Base-by-base conservation (phyloP, 345 rosid genomes). In the Luvunga scandens region DNA sequence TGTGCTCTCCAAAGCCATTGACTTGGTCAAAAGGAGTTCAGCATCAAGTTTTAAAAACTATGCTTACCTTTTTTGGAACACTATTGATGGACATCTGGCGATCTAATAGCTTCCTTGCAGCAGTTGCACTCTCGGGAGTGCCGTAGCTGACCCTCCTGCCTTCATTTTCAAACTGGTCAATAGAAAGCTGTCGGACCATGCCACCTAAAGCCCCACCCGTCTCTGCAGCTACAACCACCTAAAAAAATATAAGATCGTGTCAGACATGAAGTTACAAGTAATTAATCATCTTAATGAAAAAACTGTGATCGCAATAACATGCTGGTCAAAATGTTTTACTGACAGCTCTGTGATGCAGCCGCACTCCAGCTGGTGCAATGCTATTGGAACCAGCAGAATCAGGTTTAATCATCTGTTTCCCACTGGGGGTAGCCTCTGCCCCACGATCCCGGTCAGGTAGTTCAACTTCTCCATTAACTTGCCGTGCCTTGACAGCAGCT, bases 221-320 rank as follows among this genome's bases (percentile, higher is more conserved):
- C 87, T 96, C 98, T 79, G 98, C 94, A 77, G 99, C 97, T 77
- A 96, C 91, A 83, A 96, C 98, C 67, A 96, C 99, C 99, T 96
- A 83, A 75, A 38, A 84, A 42, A 25, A 71, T 76, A 81, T 28
- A 71, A 65, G 69, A 62, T 42, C 59, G 73, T 30, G 75, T 73
- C 74, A 75, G 48, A 66, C 63, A 65, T 7, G 60, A 73, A 36
- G 8, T 42, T n/a, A 36, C 63, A 18, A 34, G 65, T 21, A 76
- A 63, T 31, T 72, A 79, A 31, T 59, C 69, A 80, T 28, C 68
- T n/a, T 76, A 59, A 70, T 63, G 55, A n/a, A 18, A 39, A 77
- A 68, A 69, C 30, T 42, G 64, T 69, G 34, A 13, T 33, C 16
- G 53, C 28, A 71, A n/a, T 31, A 64, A 53, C 57, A 72, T 13